A percentile compares a stretch with the other conserved stretches of the same genome.
Conservation (phyloP, 371 early-diverging fungal genomes). For the Fennellomyces sp. region DNA sequence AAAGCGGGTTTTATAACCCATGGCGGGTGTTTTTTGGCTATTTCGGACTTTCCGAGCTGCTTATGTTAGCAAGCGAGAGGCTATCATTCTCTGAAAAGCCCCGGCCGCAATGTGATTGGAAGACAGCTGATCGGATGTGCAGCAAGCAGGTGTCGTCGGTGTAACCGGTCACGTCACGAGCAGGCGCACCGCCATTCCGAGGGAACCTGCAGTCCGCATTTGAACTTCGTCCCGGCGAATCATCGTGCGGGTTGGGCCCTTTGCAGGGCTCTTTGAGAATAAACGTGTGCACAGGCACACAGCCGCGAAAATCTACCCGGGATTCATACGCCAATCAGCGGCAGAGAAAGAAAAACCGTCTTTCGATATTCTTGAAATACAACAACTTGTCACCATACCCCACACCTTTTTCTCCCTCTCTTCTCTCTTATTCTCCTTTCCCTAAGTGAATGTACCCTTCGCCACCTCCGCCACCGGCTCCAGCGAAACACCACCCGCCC, state of each 20-base stretch:
- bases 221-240: neutral
- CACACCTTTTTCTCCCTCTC: neutral
- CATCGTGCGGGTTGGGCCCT: neutral
- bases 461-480: slow-evolving; percentile 14
- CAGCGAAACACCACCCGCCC: slow-evolving; percentile 7
- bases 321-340: neutral
- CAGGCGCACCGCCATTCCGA: neutral
- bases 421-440: slow-evolving; percentile 7
- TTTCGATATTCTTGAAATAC: neutral
- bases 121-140: neutral
- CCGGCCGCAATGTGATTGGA: neutral
- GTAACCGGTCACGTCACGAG: neutral
- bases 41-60: neutral
- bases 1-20: slow-evolving; percentile 4
- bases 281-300: too few species aligned
- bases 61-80: slow-evolving; percentile 3
- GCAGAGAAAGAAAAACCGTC: neutral
- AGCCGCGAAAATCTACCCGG: too few species aligned
- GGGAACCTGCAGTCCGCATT: too few species aligned
- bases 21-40: neutral
- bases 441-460: slow-evolving; percentile 15
- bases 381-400: neutral
- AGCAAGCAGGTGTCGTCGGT: neutral
- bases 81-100: neutral
- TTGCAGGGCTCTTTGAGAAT: neutral